These are phyloP conservation scores for Geotrichum reessii DNA, from an alignment of 1,139 yeast species.

Conservation along the genomic window DNA sequence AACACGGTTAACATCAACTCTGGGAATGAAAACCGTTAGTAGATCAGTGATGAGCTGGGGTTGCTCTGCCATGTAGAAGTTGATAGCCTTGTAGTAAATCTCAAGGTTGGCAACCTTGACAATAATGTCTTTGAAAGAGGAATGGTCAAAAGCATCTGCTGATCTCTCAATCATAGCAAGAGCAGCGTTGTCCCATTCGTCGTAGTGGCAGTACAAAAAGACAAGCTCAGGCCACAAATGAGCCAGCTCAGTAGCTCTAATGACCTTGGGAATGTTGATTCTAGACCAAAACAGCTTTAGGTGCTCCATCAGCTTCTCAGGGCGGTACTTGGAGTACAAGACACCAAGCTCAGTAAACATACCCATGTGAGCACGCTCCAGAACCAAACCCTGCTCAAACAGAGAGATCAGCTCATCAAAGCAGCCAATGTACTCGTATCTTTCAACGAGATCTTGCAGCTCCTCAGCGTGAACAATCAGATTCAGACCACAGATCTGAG, in stretches of 20 bases:
- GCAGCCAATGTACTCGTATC: slow-evolving; percentile 86
- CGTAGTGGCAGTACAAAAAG: slow-evolving; percentile 94
- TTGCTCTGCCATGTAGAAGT: slow-evolving; percentile 86
- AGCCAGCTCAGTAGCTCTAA: slow-evolving; percentile 87
- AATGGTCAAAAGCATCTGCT: slow-evolving; percentile 88
- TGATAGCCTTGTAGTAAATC: slow-evolving; percentile 94
- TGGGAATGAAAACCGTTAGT: slow-evolving; percentile 78
- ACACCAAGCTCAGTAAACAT: slow-evolving; percentile 96
- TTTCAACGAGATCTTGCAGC: slow-evolving; percentile 78
- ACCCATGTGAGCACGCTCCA: slow-evolving; percentile 99
- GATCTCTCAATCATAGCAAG: slow-evolving; percentile 96
- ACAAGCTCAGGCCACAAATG: slow-evolving; percentile 96
- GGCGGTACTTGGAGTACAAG: slow-evolving; percentile 83
- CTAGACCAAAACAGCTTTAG: slow-evolving; percentile 97
- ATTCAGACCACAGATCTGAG: slow-evolving; percentile 97
- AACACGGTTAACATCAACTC: slow-evolving; percentile 90
- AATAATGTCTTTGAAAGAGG: slow-evolving; percentile 86
- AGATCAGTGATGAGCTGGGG: slow-evolving; percentile 87
- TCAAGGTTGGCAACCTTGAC: slow-evolving; percentile 95
- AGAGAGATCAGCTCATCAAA: slow-evolving; percentile 85
- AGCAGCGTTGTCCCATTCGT: slow-evolving; percentile 99
- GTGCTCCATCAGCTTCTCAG: slow-evolving; percentile 92
- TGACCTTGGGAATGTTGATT: slow-evolving; percentile 94
- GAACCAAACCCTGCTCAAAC: slow-evolving; percentile 91
- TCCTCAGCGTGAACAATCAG: slow-evolving; percentile 97